Base-by-base conservation (phyloP, 805 yeast species). In the Aciculoconidium aculeatum region DNA sequence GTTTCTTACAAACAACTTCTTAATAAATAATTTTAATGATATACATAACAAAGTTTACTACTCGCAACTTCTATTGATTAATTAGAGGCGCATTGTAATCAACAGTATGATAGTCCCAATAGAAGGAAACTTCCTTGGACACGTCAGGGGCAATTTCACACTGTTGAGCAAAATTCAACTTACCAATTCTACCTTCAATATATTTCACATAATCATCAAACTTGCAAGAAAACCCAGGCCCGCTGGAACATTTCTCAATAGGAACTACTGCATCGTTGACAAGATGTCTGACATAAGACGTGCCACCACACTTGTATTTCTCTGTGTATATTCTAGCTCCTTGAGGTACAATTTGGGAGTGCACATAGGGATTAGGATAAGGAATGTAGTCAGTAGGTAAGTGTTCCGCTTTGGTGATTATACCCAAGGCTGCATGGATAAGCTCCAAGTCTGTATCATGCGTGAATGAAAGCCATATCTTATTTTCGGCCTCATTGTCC, bases 381-480 rank as follows among this genome's bases (percentile, higher is more conserved):
- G 64, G 65, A 27, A 74, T 63, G 30, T 59, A 55, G 36, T 61
- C 62, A 6, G 67, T 49, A 4, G 77, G 67, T 22, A 75, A 61
- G 22, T 61, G 58, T 3, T 54, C 42, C 16, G 49, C 58, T 7
- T 70, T 60, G 36, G 61, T 58, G 34, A 67, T 35, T 39, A 82
- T 49, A 6, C 85, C 87, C 30, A 82, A 55, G 2, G 90, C 82
- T 17, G 83, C 61, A 44, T 78, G 58, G 44, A 69, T 75, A 22
- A 78, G 60, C 38, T 76, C 61, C 23, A 83, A 53, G 39, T 79
- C 80, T 23, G 80, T 70, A 48, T 85, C 94, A 48, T 85, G 94
- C 10, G 84, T 66, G 61, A 83, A 79, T 41, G 76, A 79, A 42
- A 81, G 63, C 65, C 79, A 78, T 25, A 81, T 61, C 32, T 70